Percentiles rank a stretch among this genome's conserved stretches.
These are phyloP conservation scores for Candida golubevii DNA, from an alignment of 805 yeast genomes.

Conservation along the genomic window DNA sequence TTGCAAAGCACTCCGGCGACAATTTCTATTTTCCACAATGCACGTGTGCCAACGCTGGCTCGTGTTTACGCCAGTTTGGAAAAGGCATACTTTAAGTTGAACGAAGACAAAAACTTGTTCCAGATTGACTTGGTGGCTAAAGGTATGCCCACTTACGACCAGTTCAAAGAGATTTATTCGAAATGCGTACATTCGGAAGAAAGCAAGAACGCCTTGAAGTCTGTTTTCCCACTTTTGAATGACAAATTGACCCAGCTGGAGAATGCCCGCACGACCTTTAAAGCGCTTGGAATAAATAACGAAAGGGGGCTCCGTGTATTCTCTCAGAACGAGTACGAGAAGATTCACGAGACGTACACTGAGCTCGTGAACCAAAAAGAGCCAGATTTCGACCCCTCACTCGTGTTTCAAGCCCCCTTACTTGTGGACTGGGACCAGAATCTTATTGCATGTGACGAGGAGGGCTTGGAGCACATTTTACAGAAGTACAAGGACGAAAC, in stretches of 20 bases:
- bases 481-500: constrained; percentile 22
- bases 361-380: constrained; percentile 22
- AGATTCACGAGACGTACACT: constrained; percentile 35
- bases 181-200: constrained; percentile 24
- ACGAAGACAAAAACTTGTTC: constrained; percentile 29
- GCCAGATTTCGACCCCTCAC: constrained; percentile 27
- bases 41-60: constrained; percentile 30
- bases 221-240: constrained; percentile 36
- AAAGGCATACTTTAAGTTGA: constrained; percentile 27
- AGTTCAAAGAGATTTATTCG: constrained; percentile 27
- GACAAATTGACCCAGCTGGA: constrained; percentile 19
- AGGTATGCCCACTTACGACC: constrained; percentile 42
- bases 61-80: constrained; percentile 28
- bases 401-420: constrained; percentile 38
- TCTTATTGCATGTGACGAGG: constrained; percentile 35
- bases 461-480: constrained; percentile 27
- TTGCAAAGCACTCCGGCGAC: constrained; percentile 40
- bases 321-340: constrained; percentile 34
- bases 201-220: constrained; percentile 24
- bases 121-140: constrained; percentile 35
- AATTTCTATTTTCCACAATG: constrained; percentile 38
- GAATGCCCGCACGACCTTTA: constrained; percentile 21
- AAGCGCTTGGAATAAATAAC: constrained; percentile 18
- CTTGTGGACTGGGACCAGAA: constrained; percentile 46
- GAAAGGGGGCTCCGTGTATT: constrained; percentile 29